Evolutionary conservation across 495 filamentous ascomycete genomes (phyloP).

Genomic region (Jackrogersella minutella): DNA sequence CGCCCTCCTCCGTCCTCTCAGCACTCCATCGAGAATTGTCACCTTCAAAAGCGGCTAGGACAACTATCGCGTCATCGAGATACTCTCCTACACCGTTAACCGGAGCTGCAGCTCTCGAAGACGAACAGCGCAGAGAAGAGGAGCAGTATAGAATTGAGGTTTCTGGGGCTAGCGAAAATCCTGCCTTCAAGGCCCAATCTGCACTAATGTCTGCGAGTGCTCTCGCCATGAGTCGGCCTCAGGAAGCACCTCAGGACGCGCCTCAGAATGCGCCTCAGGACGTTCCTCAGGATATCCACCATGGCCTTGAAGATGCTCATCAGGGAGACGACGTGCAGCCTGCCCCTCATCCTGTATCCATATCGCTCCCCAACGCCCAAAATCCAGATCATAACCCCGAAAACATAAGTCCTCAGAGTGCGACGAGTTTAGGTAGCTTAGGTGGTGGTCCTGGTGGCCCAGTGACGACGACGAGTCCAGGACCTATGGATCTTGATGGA

Average conservation of each 20-base stretch:
- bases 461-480: constrained; percentile 54
- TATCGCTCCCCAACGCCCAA: constrained; percentile 43
- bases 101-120: constrained; percentile 63
- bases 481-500: constrained; percentile 54
- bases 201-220: constrained; percentile 62
- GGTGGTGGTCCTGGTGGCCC: constrained; percentile 43
- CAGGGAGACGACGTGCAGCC: constrained; percentile 25
- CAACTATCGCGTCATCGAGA: constrained; percentile 56
- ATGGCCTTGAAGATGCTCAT: constrained; percentile 38
- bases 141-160: constrained; percentile 53
- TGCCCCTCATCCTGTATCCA: constrained; percentile 43
- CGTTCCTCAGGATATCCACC: constrained; percentile 25
- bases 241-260: constrained; percentile 46
- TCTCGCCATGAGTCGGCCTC: constrained; percentile 60
- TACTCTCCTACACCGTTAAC: constrained; percentile 59
- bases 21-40: constrained; percentile 52
- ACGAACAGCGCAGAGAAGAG: constrained; percentile 60
- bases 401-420: constrained; percentile 51
- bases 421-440: constrained; percentile 48
- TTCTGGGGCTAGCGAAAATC: constrained; percentile 59
- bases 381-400: constrained; percentile 48
- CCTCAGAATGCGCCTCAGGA: constrained; percentile 30
- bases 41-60: constrained; percentile 61
- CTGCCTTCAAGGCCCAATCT: constrained; percentile 59
- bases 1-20: constrained; percentile 47